Percentiles rank a stretch among this genome's conserved stretches.
Evolutionary conservation across 202 grass and related monocot genomes (phyloP).

Genomic region (Elaeis oleifera): DNA sequence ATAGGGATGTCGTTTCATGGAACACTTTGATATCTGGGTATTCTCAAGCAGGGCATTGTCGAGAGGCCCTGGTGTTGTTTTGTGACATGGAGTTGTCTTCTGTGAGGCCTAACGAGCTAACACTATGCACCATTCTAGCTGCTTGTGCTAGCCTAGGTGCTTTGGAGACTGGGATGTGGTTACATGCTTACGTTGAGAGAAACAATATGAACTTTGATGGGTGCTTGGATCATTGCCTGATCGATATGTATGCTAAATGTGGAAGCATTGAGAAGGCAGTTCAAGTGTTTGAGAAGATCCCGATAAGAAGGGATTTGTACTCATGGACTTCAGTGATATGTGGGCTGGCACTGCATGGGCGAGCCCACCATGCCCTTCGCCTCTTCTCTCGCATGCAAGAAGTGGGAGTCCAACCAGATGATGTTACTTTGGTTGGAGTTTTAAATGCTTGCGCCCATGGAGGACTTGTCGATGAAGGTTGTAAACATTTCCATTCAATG

Average conservation of each 20-base stretch:
- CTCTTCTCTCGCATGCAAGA: conserved; percentile 42
- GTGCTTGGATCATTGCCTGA: conserved; percentile 30
- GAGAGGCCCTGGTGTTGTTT: conserved; percentile 44
- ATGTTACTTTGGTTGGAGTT: conserved; percentile 52
- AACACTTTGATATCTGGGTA: conserved; percentile 55
- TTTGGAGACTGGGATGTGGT: conserved; percentile 52
- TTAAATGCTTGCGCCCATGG: conserved; percentile 59
- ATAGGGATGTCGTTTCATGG: conserved; percentile 60
- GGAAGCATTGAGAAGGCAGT: conserved; percentile 58
- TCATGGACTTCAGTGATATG: conserved; percentile 61
- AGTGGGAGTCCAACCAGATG: conserved; percentile 36
- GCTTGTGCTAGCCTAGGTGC: conserved; percentile 38
- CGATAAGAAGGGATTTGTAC: conserved; percentile 38
- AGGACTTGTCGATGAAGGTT: conserved; percentile 43
- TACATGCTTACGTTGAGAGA: conserved; percentile 42
- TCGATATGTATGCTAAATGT: conserved; percentile 64
- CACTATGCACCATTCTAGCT: conserved; percentile 40
- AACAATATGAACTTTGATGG: conserved; percentile 33
- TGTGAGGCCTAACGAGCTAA: conserved; percentile 38
- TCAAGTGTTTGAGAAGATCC: conserved; percentile 51
- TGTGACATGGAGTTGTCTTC: conserved; percentile 42
- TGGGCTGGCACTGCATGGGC: conserved; percentile 56
- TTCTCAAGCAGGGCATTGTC: conserved; percentile 23
- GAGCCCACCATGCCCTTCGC: conserved; percentile 29
- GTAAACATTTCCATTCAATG: conserved; percentile 41